Base-by-base conservation (phyloP, 371 early-diverging fungal genomes). In the Haplosporangium sp. region DNA sequence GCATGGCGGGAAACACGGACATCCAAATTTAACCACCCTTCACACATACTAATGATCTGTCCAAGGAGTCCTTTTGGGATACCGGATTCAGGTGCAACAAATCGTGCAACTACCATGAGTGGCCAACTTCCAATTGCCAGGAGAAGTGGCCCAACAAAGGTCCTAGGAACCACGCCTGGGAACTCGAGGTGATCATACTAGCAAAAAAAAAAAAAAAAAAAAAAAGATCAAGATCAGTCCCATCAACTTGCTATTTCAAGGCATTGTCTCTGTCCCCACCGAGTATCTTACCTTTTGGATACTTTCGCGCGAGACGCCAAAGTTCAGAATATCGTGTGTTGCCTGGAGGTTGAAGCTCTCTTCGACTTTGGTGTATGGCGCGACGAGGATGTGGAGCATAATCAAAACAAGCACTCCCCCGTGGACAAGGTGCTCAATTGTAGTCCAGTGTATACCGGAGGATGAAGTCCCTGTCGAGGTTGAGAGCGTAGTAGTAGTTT, bases 301-400 rank as follows among this genome's bases (percentile, higher is more conserved):
- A 23, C 81, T 72, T 14, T 75, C 59, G 20, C 50, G 10, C 2
- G 55, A 47, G 36, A 82, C 53, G 20, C 81, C 82, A 67, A 85
- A 82, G 48, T 86, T 85, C 55, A 96, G 62, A 37, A 98, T 84
- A 81, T 98, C 98, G 75, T 96, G 95, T 5, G 87, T 87, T 4
- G 98, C 97, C 81, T 98, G 98, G 50, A 95, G 59, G 73, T 94
- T 94, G 83, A 98, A 98, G 68, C 94, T 94, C 75, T 98, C 98
- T 82, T 98, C 98, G 40, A 98, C 98, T 83, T 98, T 97, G 53
- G 95, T 95, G 80, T 83, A 97, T 0, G 97, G 98, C 41, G 89
- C 87, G 16, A 81, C 61, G 38, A 84, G 51, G 38, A 83, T 81
- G 62, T 89, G 84, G 38, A 75, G 9, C 16, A 77, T 62, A 23